These are phyloP conservation scores for Dryas drummondii DNA, from an alignment of 306 rosid genomes.

Conservation along the genomic window DNA sequence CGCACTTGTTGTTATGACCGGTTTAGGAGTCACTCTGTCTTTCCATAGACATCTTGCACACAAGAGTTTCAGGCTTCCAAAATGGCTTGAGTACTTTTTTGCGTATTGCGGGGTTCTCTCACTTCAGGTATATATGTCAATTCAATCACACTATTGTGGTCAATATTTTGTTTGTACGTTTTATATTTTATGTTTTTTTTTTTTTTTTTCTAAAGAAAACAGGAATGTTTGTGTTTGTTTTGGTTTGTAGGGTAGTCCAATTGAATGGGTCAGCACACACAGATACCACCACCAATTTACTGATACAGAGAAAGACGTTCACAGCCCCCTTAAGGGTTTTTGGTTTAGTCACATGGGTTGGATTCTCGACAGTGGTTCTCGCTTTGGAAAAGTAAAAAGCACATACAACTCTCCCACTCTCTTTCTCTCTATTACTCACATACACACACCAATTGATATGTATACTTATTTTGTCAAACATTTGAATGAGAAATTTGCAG, in stretches of 20 bases:
- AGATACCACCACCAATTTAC: constrained; percentile 7
- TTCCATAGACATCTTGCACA: constrained; percentile 4
- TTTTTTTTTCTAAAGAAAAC: too few relatives aligned
- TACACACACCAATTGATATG: too few relatives aligned
- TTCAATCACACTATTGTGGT: neutral
- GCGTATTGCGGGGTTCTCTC: neutral
- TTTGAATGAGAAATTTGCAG: neutral
- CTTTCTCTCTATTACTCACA: too few relatives aligned
- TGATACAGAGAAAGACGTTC: neutral
- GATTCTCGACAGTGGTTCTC: neutral
- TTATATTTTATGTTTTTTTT: neutral
- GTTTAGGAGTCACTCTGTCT: constrained; percentile 4
- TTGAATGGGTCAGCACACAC: constrained; percentile 10
- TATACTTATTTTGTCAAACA: too few relatives aligned
- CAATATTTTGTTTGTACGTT: too few relatives aligned
- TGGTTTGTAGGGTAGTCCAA: constrained; percentile 1
- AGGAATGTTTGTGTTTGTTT: neutral
- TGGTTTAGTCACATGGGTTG: constrained; percentile 7
- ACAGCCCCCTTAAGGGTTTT: constrained; percentile 2
- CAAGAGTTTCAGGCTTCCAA: neutral
- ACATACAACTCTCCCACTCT: too few relatives aligned
- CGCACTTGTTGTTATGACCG: neutral
- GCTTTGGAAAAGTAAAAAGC: neutral
- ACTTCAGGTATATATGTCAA: neutral
- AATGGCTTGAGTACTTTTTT: constrained; percentile 3